These are phyloP conservation scores for Berberis thunbergii DNA, from an alignment of 164 flowering plant genomes.

Conservation along the genomic window DNA sequence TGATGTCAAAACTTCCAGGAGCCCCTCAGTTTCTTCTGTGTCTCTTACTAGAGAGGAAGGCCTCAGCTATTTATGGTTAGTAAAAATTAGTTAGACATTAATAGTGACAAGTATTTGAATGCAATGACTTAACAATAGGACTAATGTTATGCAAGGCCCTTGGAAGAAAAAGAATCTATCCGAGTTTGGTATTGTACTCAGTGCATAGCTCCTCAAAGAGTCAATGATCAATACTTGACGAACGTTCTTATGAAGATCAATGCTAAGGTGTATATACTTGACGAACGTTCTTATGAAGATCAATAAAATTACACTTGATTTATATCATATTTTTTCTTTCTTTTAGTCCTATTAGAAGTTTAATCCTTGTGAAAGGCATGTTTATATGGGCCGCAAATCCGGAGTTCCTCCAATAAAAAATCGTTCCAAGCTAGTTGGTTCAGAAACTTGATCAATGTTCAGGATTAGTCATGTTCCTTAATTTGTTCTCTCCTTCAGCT, in stretches of 20 bases:
- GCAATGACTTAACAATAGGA: background rate
- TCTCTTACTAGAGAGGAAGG: constrained; percentile 50
- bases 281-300: constrained; percentile 56
- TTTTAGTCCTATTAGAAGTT: too few relatives aligned
- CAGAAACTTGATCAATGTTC: too few relatives aligned
- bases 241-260: constrained; percentile 51
- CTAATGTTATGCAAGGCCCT: constrained; percentile 15
- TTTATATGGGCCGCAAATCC: too few relatives aligned
- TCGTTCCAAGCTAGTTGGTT: too few relatives aligned
- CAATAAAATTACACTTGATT: too few relatives aligned
- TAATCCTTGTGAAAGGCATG: too few relatives aligned
- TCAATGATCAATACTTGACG: constrained; percentile 39
- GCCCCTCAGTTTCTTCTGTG: constrained; percentile 54
- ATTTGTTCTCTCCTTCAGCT: too few relatives aligned
- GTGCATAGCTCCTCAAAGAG: constrained; percentile 69
- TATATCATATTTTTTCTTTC: too few relatives aligned
- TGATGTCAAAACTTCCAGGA: constrained; percentile 42
- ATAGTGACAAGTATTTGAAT: background rate
- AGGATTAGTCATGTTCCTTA: too few relatives aligned
- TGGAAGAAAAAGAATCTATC: constrained; percentile 32
- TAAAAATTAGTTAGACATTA: background rate
- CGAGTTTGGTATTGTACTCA: constrained; percentile 83
- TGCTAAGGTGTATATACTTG: constrained; percentile 35
- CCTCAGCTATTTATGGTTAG: constrained; percentile 59
- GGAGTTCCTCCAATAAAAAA: too few relatives aligned